Evolutionary conservation across 495 filamentous ascomycete genomes (phyloP).

Genomic region (Evernia prunastri): DNA sequence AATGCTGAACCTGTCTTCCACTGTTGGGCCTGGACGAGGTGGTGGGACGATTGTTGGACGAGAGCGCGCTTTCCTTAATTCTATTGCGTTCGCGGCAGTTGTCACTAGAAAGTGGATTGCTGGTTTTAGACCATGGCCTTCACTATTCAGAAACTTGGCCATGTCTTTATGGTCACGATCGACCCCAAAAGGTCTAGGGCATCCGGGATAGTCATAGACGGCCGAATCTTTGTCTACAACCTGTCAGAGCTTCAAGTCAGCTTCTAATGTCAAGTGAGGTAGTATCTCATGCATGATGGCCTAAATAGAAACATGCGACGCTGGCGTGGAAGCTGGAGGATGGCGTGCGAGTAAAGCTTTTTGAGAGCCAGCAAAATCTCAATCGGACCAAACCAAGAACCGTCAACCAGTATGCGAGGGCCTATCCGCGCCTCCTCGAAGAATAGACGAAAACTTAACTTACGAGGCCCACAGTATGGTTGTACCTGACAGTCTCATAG

Average conservation of each 20-base stretch:
- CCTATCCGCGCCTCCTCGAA: neutral
- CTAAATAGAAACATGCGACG: neutral
- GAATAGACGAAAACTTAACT: neutral
- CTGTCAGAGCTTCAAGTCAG: neutral
- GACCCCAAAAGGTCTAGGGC: neutral
- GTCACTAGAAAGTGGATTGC: neutral
- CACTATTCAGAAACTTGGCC: neutral
- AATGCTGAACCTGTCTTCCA: neutral
- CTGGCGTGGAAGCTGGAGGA: neutral
- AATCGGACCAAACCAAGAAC: neutral
- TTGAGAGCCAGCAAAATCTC: neutral
- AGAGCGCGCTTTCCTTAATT: neutral
- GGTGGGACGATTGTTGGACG: neutral
- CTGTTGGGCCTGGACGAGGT: neutral
- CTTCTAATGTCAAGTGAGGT: neutral
- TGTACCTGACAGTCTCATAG: conserved; percentile 2
- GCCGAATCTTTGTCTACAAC: conserved; percentile 5
- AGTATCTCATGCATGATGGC: neutral
- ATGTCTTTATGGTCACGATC: neutral
- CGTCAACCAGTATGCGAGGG: neutral
- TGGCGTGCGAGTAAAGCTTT: neutral
- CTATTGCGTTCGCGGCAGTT: neutral
- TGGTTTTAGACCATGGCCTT: neutral
- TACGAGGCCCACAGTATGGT: neutral
- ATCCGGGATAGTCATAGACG: neutral